Evolutionary conservation across 2,329 filamentous ascomycete species (phyloP).

Genomic region (Catunica adiposa): DNA sequence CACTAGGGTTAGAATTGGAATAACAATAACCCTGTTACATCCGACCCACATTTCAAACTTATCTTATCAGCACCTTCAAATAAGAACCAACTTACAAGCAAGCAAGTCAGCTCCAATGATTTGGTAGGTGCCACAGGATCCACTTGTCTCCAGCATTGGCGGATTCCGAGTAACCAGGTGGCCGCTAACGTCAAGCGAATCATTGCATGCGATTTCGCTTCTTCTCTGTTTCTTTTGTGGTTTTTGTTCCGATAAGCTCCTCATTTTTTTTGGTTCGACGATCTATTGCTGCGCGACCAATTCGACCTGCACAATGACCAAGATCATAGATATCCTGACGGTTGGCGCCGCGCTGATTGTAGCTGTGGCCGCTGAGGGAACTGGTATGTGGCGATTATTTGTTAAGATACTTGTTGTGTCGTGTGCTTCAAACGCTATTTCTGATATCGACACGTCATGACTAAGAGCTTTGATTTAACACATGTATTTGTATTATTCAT

Average conservation of each 20-base stretch:
- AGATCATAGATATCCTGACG: conserved; percentile 11
- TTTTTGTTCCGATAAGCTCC: neutral
- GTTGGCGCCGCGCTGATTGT: conserved; percentile 10
- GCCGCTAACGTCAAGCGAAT: conserved; percentile 1
- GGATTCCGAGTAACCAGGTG: conserved; percentile 1
- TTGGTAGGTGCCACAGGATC: conserved; percentile 1
- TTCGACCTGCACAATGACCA: conserved; percentile 8
- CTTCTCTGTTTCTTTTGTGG: neutral
- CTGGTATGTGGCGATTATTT: conserved; percentile 4
- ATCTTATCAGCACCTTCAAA: neutral
- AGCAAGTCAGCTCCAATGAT: neutral
- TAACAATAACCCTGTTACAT: neutral
- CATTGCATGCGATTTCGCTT: neutral
- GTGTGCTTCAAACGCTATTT: too few relatives aligned
- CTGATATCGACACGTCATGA: too few relatives aligned
- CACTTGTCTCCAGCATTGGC: neutral
- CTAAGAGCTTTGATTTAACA: too few relatives aligned
- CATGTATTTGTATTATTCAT: too few relatives aligned
- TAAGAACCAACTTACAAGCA: neutral
- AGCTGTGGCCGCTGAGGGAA: conserved; percentile 11
- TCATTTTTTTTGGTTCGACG: neutral
- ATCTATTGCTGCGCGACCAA: neutral
- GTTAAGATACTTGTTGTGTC: too few relatives aligned
- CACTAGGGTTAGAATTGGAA: neutral
- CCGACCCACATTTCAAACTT: conserved; percentile 1